Conservation (phyloP, 306 rosid species). For the Ceratonia siliqua region DNA sequence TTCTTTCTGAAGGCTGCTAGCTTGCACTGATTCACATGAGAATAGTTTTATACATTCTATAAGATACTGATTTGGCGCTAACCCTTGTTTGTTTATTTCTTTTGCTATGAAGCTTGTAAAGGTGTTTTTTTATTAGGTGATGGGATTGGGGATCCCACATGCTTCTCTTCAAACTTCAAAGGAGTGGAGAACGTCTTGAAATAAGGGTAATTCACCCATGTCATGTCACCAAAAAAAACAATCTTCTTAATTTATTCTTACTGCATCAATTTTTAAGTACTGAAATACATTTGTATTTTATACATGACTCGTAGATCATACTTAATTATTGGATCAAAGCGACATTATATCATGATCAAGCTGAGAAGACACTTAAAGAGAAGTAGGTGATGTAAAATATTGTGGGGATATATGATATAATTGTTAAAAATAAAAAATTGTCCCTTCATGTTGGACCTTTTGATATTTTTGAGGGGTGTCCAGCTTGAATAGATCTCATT, state of each 20-base stretch:
- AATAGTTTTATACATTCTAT: constrained; percentile 14
- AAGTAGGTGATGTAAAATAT: constrained; percentile 1
- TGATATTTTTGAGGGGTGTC: constrained; percentile 20
- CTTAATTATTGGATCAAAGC: neutral
- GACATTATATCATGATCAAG: constrained; percentile 4
- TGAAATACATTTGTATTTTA: too few relatives aligned
- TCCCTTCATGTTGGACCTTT: neutral
- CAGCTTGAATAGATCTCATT: neutral
- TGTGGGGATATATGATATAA: neutral
- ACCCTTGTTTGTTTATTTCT: neutral
- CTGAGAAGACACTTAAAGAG: neutral
- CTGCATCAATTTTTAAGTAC: neutral
- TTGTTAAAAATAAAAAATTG: neutral
- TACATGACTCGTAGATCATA: too few relatives aligned
- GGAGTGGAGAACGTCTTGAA: constrained; percentile 48
- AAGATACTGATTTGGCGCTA: constrained; percentile 29
- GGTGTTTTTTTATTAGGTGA: constrained; percentile 3
- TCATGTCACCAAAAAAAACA: constrained; percentile 29
- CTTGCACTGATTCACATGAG: constrained; percentile 33
- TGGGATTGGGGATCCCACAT: constrained; percentile 41
- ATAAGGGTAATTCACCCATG: constrained; percentile 39
- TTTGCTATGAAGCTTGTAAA: constrained; percentile 3
- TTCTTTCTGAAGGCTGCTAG: neutral
- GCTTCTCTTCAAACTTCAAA: constrained; percentile 38
- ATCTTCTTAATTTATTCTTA: neutral